A percentile compares a stretch with the other conserved stretches of the same genome.
phyloP scores from a whole-genome alignment of 805 yeast genomes.

The Pichia eremophila region DNA sequence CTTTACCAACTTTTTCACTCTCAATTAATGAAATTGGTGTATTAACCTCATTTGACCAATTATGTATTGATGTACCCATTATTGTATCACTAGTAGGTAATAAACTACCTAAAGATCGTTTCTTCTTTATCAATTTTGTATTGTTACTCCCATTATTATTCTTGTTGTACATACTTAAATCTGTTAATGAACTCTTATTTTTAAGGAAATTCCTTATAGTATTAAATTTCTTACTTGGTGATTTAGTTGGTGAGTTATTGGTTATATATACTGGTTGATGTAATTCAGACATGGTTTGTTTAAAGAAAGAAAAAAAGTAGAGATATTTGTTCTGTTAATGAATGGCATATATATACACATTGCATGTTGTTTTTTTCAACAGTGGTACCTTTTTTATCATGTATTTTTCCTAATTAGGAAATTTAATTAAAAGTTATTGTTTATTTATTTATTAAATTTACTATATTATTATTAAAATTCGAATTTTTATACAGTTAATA shows the following conservation, averaged over 20 bases:
- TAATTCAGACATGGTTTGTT: background rate
- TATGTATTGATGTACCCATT: constrained; percentile 23
- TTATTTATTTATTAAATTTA: no score
- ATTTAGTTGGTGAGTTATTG: background rate
- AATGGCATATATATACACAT: no score
- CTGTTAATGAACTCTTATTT: constrained; percentile 6
- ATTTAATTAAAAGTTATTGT: no score
- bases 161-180: constrained; percentile 2
- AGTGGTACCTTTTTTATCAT: no score
- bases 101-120: constrained; percentile 4
- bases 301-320: no score
- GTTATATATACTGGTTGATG: background rate
- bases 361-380: no score
- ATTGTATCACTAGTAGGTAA: constrained; percentile 13
- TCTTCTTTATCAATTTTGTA: constrained; percentile 1
- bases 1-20: constrained; percentile 5
- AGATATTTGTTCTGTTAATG: no score
- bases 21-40: constrained; percentile 2
- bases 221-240: constrained; percentile 5
- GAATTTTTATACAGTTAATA: no score
- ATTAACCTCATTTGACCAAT: constrained; percentile 16
- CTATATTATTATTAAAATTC: no score
- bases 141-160: background rate
- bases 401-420: no score
- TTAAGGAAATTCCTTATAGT: constrained; percentile 9